A percentile compares a stretch with the other conserved stretches of the same genome.
Evolutionary conservation across 2,329 filamentous ascomycete species (phyloP).

Genomic region (Pezicula neosporulosa): DNA sequence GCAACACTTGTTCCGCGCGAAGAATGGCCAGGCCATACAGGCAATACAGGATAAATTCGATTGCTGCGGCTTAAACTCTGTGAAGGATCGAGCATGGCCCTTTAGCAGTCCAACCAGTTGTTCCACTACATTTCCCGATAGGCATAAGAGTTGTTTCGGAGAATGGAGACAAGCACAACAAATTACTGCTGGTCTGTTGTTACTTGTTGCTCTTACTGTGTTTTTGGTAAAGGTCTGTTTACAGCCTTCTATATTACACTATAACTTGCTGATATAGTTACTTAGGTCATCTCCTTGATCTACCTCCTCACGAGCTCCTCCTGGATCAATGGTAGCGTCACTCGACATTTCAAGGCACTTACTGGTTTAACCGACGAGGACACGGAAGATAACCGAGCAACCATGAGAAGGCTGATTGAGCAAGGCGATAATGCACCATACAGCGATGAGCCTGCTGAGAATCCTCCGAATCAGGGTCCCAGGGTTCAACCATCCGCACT

Average conservation of each 20-base stretch:
- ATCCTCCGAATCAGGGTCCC: slow-evolving; percentile 9
- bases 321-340: slow-evolving; percentile 16
- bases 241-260: background rate
- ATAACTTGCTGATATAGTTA: background rate
- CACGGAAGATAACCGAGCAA: slow-evolving; percentile 15
- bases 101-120: slow-evolving; percentile 39
- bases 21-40: slow-evolving; percentile 48
- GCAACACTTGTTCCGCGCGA: slow-evolving; percentile 47
- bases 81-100: slow-evolving; percentile 60
- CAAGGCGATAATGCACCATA: slow-evolving; percentile 16
- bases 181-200: slow-evolving; percentile 48
- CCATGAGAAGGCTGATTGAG: slow-evolving; percentile 21
- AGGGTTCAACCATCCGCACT: slow-evolving; percentile 22
- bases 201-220: slow-evolving; percentile 49
- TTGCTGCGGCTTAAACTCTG: slow-evolving; percentile 62
- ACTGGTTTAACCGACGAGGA: slow-evolving; percentile 8
- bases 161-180: slow-evolving; percentile 56
- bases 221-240: slow-evolving; percentile 53
- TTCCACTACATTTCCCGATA: slow-evolving; percentile 35
- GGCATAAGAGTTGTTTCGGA: slow-evolving; percentile 43
- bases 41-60: slow-evolving; percentile 61
- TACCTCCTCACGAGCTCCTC: slow-evolving; percentile 22
- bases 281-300: slow-evolving; percentile 18
- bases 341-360: slow-evolving; percentile 11
- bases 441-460: slow-evolving; percentile 16